A percentile compares a stretch with the other conserved stretches of the same genome.
These are phyloP conservation scores for Fusarium nanum DNA, from an alignment of 2,329 filamentous ascomycete genomes.

Conservation along the genomic window DNA sequence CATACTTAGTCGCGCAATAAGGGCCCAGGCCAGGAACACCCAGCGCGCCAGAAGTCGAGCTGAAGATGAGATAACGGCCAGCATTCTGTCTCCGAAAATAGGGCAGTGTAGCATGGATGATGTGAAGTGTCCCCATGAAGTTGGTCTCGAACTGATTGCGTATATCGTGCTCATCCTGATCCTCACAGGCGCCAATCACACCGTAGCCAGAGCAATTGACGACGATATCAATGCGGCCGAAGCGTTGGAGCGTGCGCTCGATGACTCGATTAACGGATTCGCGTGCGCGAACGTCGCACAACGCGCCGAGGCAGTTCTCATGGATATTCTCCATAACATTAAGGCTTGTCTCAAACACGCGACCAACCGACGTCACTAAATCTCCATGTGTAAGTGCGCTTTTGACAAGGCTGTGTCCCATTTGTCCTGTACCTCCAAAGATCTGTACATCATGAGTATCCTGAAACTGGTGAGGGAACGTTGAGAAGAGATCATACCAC, in stretches of 20 bases:
- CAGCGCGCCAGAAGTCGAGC: constrained; percentile 89
- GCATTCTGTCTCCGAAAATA: constrained; percentile 82
- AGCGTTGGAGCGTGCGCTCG: constrained; percentile 75
- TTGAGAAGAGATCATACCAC: constrained; percentile 65
- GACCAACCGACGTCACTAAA: constrained; percentile 86
- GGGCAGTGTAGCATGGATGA: constrained; percentile 87
- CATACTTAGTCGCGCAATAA: constrained; percentile 97
- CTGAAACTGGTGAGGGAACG: not conserved
- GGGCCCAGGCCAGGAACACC: constrained; percentile 93
- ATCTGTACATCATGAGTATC: constrained; percentile 63
- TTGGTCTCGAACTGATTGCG: constrained; percentile 98
- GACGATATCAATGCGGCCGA: constrained; percentile 87
- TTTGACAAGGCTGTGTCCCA: constrained; percentile 90
- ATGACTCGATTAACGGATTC: constrained; percentile 81
- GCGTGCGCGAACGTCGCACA: constrained; percentile 89
- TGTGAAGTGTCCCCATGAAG: constrained; percentile 94
- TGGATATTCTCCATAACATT: constrained; percentile 79
- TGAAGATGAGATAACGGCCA: constrained; percentile 94
- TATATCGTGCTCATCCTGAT: constrained; percentile 94
- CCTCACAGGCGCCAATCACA: constrained; percentile 94
- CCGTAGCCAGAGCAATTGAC: constrained; percentile 96
- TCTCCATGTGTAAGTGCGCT: constrained; percentile 84
- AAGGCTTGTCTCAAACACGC: constrained; percentile 79
- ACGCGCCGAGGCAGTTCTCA: constrained; percentile 78
- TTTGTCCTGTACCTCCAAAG: constrained; percentile 97